Percentiles rank a stretch among this genome's conserved stretches.
phyloP scores from a whole-genome alignment of 345 rosid species.

The Citrus hindsii region DNA sequence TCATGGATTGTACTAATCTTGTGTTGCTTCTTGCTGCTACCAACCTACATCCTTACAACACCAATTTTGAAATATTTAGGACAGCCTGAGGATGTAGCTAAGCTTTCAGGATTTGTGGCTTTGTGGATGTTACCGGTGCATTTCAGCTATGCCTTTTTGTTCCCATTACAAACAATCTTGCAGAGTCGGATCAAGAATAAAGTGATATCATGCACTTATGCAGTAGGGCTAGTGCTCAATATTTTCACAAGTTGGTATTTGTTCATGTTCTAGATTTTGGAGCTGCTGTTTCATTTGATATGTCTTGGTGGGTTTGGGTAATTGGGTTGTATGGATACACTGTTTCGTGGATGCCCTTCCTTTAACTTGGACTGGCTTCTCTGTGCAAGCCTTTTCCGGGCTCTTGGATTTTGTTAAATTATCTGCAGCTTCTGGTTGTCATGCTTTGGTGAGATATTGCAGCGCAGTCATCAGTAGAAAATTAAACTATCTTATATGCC shows the following conservation, averaged over 20 bases:
- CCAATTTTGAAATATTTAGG: conserved; percentile 55
- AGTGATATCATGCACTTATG: conserved; percentile 41
- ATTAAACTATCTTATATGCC: too few species aligned
- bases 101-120: conserved; percentile 44
- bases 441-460: conserved; percentile 53
- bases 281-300: conserved; percentile 40
- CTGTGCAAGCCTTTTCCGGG: conserved; percentile 48
- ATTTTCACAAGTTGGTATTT: conserved; percentile 42
- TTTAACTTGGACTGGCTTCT: conserved; percentile 59
- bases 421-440: conserved; percentile 62
- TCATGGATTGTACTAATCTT: conserved; percentile 57
- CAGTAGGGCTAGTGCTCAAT: conserved; percentile 37
- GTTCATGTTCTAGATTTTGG: conserved; percentile 42
- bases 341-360: conserved; percentile 44
- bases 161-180: conserved; percentile 51
- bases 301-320: conserved; percentile 63
- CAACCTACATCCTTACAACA: conserved; percentile 50
- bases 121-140: conserved; percentile 56
- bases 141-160: conserved; percentile 51
- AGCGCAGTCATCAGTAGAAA: too few species aligned
- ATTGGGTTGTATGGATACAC: conserved; percentile 28
- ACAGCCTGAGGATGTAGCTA: conserved; percentile 68
- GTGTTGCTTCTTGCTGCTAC: conserved; percentile 46
- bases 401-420: conserved; percentile 58
- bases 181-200: conserved; percentile 48